Conservation (phyloP, 441 rosid species). For the Euphorbia celastroides region DNA sequence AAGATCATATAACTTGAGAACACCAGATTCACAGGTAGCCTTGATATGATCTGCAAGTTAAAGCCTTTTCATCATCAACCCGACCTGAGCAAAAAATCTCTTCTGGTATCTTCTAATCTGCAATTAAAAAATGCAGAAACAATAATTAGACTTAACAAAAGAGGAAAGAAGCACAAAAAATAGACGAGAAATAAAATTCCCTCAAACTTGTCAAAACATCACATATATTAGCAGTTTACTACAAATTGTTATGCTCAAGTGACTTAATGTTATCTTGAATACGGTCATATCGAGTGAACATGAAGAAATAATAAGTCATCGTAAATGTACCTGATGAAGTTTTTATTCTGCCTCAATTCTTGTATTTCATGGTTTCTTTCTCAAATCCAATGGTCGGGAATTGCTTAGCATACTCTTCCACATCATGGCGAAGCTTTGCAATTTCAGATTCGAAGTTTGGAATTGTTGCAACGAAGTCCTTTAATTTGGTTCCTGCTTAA, state of each 20-base stretch:
- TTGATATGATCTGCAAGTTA: slow-evolving; percentile 18
- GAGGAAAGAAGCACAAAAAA: no score
- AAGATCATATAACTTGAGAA: slow-evolving; percentile 18
- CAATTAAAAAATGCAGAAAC: slow-evolving; percentile 8
- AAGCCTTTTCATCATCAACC: slow-evolving; percentile 9
- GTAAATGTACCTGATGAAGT: slow-evolving; percentile 26
- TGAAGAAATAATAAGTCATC: neutral
- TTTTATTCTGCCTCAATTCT: slow-evolving; percentile 41
- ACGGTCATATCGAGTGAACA: neutral
- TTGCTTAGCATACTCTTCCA: slow-evolving; percentile 93
- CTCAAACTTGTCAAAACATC: no score
- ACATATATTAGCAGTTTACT: no score
- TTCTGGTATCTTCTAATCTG: slow-evolving; percentile 18
- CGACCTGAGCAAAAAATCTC: slow-evolving; percentile 14
- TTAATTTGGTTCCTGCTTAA: slow-evolving; percentile 72
- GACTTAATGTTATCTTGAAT: neutral
- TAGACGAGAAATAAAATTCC: no score
- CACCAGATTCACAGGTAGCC: slow-evolving; percentile 20
- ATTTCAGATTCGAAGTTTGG: slow-evolving; percentile 62
- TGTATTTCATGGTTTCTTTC: slow-evolving; percentile 93
- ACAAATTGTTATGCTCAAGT: neutral
- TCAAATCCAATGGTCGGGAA: slow-evolving; percentile 94
- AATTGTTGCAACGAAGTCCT: slow-evolving; percentile 67
- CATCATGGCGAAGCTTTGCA: slow-evolving; percentile 56
- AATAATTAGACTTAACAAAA: slow-evolving; percentile 8